Evolutionary conservation across 176 grass and related monocot species (phyloP).

Genomic region (Aegilops tauschii): DNA sequence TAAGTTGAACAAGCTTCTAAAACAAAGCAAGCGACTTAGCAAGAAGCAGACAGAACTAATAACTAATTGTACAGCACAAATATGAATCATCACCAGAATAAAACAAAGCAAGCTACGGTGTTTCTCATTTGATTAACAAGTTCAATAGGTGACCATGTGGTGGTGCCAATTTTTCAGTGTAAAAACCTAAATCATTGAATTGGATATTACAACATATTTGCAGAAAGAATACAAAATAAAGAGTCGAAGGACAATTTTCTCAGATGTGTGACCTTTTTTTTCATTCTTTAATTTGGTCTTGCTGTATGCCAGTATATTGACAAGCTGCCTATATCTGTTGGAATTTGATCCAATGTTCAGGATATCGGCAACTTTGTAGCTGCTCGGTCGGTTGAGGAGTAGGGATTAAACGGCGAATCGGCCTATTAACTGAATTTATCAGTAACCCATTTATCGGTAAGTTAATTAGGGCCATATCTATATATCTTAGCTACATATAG

Average conservation of each 20-base stretch:
- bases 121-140: not conserved
- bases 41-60: conserved; percentile 1
- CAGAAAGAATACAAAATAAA: not conserved
- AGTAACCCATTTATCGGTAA: no score
- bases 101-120: not conserved
- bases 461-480: no score
- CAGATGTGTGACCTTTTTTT: not conserved
- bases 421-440: no score
- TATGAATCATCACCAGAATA: not conserved
- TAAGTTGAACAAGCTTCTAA: not conserved
- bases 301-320: not conserved
- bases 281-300: not conserved
- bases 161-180: not conserved
- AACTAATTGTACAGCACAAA: not conserved
- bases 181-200: not conserved
- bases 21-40: not conserved
- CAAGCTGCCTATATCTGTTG: not conserved
- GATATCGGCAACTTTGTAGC: no score
- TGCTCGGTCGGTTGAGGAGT: no score
- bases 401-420: no score
- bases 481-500: no score
- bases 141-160: not conserved
- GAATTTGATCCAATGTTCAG: not conserved
- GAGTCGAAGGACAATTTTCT: conserved; percentile 1
- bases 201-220: not conserved